Percentiles rank a stretch among this genome's conserved stretches.
These are phyloP conservation scores for Kwoniella sp. DNA, from an alignment of 768 basidiomycete genomes.

Conservation along the genomic window DNA sequence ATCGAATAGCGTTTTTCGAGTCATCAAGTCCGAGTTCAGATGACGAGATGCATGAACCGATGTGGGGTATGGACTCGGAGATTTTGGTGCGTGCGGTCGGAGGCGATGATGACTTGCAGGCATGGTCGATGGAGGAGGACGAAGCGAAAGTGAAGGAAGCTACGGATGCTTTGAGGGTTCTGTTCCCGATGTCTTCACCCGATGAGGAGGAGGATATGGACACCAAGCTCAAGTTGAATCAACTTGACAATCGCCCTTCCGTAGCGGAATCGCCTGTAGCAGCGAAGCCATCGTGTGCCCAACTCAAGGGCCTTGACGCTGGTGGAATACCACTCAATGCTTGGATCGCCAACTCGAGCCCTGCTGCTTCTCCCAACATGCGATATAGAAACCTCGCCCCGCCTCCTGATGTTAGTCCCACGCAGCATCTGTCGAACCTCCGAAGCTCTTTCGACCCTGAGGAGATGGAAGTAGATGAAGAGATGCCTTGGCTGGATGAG, in stretches of 20 bases:
- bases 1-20: conserved; percentile 34
- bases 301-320: conserved; percentile 22
- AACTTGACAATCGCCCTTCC: conserved; percentile 33
- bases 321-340: conserved; percentile 20
- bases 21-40: conserved; percentile 44
- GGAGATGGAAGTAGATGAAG: conserved; percentile 43
- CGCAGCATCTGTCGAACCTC: conserved; percentile 35
- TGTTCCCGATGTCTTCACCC: conserved; percentile 37
- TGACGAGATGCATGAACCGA: conserved; percentile 41
- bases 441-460: conserved; percentile 34
- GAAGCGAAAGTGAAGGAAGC: conserved; percentile 47
- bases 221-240: conserved; percentile 30
- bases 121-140: conserved; percentile 38
- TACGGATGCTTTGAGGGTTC: conserved; percentile 43
- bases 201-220: conserved; percentile 28
- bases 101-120: conserved; percentile 25
- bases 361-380: conserved; percentile 33
- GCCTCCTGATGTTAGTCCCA: conserved; percentile 34
- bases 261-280: conserved; percentile 29
- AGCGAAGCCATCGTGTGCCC: conserved; percentile 10
- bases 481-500: conserved; percentile 40
- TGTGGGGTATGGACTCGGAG: conserved; percentile 39
- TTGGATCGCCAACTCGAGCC: conserved; percentile 36
- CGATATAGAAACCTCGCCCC: conserved; percentile 15
- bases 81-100: conserved; percentile 24